These are phyloP conservation scores for Epicoccum sorghinum DNA, from an alignment of 2,329 filamentous ascomycete species.

Conservation along the genomic window DNA sequence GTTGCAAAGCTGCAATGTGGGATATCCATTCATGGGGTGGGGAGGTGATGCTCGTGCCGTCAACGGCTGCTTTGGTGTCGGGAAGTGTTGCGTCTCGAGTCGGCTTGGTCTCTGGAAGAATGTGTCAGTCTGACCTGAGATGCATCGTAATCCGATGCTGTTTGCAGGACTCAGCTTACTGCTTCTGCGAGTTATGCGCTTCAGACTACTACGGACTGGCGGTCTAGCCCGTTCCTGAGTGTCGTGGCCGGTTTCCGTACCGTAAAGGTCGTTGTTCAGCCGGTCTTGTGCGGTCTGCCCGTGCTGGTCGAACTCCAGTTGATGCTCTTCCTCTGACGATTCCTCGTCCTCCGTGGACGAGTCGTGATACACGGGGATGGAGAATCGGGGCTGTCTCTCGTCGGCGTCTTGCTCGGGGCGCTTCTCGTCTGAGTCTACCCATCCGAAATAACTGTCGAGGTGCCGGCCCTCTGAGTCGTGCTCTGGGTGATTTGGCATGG, in stretches of 20 bases:
- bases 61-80: no score
- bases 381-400: not conserved
- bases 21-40: no score
- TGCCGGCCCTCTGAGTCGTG: not conserved
- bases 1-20: no score
- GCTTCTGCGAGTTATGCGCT: no score
- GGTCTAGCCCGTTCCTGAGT: not conserved
- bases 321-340: not conserved
- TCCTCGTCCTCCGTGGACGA: not conserved
- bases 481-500: constrained; percentile 10
- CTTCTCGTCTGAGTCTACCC: not conserved
- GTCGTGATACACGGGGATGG: not conserved
- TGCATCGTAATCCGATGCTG: no score
- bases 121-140: no score
- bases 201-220: no score
- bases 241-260: constrained; percentile 1
- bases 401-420: not conserved
- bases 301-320: not conserved
- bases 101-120: no score
- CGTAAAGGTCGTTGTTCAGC: not conserved
- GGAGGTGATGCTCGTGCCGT: no score
- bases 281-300: not conserved
- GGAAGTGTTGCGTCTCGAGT: no score
- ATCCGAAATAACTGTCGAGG: not conserved
- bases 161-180: no score